Evolutionary conservation across 2,329 filamentous ascomycete genomes (phyloP).

Genomic region (Colletotrichum tamarilloi): DNA sequence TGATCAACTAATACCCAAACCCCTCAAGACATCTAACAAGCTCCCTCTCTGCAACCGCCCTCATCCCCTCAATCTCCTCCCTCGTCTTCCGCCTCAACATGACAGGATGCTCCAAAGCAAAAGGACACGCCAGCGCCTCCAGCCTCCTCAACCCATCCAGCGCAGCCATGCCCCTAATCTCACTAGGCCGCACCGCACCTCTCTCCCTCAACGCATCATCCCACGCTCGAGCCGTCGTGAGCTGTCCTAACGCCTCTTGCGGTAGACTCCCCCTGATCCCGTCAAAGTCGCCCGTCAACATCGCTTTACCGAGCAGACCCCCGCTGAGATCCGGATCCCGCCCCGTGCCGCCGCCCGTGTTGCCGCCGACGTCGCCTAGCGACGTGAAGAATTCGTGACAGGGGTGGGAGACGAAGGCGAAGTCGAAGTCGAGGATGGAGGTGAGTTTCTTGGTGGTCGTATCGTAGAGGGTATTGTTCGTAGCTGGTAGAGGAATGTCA

Average conservation of each 20-base stretch:
- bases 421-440: constrained; percentile 44
- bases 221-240: neutral
- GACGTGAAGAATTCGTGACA: constrained; percentile 41
- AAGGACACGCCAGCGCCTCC: constrained; percentile 6
- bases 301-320: constrained; percentile 21
- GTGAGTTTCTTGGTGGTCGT: constrained; percentile 37
- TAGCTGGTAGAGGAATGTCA: constrained; percentile 30
- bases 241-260: neutral
- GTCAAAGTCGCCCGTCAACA: constrained; percentile 4
- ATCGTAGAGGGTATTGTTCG: constrained; percentile 43
- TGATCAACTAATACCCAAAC: neutral
- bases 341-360: constrained; percentile 10
- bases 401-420: constrained; percentile 38
- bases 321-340: constrained; percentile 30
- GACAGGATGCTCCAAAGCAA: constrained; percentile 6
- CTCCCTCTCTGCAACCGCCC: neutral
- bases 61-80: constrained; percentile 7
- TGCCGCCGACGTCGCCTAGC: constrained; percentile 34
- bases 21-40: constrained; percentile 2
- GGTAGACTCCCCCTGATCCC: neutral
- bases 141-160: constrained; percentile 2
- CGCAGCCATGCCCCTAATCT: neutral
- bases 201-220: neutral
- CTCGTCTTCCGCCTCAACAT: constrained; percentile 11
- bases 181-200: neutral